Evolutionary conservation across 805 yeast genomes (phyloP), one percentile per base, ranked within the genome.

Genomic region (Maudiozyma turicensis): DNA sequence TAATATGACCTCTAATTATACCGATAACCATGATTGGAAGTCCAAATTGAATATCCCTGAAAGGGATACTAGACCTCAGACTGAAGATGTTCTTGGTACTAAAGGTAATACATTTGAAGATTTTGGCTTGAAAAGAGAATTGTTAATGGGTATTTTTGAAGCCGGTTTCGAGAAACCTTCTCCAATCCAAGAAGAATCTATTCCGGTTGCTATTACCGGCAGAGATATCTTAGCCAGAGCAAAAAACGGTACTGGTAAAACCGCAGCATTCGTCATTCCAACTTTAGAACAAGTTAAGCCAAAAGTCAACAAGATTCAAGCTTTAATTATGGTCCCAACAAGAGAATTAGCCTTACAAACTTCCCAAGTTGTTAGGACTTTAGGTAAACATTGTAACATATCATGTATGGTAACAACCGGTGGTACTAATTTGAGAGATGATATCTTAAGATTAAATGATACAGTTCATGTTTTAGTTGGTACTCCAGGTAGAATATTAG

Each of bases 361-460:
- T 6, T 88, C 97, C 9, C 97, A 91, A 68, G 99, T 93, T 33
- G 96, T 93, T 48, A 84, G 91, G 69, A 90, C 98, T 10, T 75
- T 93, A 54, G 97, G 97, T 51, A 89, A 89, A 66, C 98, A 93
- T 68, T 74, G 93, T 68, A 91, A 89, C 33, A 74, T 89, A 56
- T 84, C 90, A 65, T 88, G 93, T 63, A 91, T 93, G 98, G 97
- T 91, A 50, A 84, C 98, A 69, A 93, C 98, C 10, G 99, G 99
- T 68, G 99, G 99, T 64, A 93, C 99, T 43, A 80, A 84, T 50
- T 75, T 93, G 57, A 83, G 85, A 70, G 99, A 93, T 70, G 99
- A 93, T 69, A 91, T 93, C 60, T 68, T 93, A 61, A 84, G 99
- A 75, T 75, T 93, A 60, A 80, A 86, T 61, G 98, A 91, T 46